phyloP scores from a whole-genome alignment of 2,329 filamentous ascomycete genomes.

The Ophiocordyceps camponoti-floridani region DNA sequence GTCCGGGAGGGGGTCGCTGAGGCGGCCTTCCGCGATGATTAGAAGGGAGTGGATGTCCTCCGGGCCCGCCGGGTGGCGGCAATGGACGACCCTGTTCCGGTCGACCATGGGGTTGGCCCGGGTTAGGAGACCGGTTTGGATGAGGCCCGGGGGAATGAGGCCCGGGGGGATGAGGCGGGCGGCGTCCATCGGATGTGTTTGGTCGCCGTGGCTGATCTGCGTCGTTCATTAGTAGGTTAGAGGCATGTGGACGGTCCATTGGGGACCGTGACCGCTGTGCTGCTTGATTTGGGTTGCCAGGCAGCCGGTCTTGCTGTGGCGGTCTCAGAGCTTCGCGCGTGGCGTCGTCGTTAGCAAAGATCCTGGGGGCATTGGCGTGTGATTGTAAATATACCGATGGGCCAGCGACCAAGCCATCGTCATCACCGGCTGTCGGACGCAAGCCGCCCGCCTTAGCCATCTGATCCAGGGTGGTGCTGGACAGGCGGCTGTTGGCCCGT shows the following conservation, averaged over 20 bases:
- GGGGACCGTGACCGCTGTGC: slow-evolving; percentile 26
- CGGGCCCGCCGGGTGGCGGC: slow-evolving; percentile 1
- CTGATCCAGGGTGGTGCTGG: slow-evolving; percentile 63
- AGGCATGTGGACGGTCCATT: slow-evolving; percentile 10
- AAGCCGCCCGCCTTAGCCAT: slow-evolving; percentile 49
- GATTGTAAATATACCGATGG: slow-evolving; percentile 34
- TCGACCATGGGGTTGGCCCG: slow-evolving; percentile 11
- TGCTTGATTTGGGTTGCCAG: slow-evolving; percentile 20
- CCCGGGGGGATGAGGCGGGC: slow-evolving; percentile 12
- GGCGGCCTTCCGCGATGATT: slow-evolving; percentile 7
- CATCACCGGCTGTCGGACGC: slow-evolving; percentile 12
- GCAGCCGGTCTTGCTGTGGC: slow-evolving; percentile 15
- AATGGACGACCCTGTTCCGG: slow-evolving; percentile 6
- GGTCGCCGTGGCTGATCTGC: slow-evolving; percentile 11
- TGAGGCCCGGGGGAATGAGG: slow-evolving; percentile 2
- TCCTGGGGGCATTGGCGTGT: slow-evolving; percentile 30
- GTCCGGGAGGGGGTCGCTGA: slow-evolving; percentile 5
- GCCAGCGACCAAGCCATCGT: slow-evolving; percentile 17
- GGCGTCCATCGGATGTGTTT: slow-evolving; percentile 13
- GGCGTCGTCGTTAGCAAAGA: slow-evolving; percentile 34
- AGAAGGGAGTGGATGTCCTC: slow-evolving; percentile 5
- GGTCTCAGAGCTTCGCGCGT: slow-evolving; percentile 34
- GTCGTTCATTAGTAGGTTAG: slow-evolving; percentile 14
- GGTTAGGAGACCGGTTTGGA: slow-evolving; percentile 8
- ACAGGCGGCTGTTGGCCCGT: slow-evolving; percentile 69